phyloP scores from a whole-genome alignment of 2,329 filamentous ascomycete species.

The Ceratocystis colombiana region DNA sequence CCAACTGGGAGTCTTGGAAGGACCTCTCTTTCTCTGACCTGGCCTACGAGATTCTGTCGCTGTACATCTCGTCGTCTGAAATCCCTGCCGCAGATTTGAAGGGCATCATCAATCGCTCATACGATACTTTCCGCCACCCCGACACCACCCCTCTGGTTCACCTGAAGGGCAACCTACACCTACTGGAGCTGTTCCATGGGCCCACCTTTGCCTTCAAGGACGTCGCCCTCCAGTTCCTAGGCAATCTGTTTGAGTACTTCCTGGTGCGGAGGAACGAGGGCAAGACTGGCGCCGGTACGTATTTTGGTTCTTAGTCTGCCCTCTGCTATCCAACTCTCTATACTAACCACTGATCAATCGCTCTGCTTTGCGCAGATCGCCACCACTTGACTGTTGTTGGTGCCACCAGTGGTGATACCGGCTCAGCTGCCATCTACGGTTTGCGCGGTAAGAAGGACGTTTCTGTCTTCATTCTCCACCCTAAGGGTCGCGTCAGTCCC shows the following conservation, averaged over 20 bases:
- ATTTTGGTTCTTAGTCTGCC: background rate
- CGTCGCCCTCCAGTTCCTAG: conserved; percentile 73
- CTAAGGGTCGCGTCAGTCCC: conserved; percentile 79
- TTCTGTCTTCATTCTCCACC: conserved; percentile 88
- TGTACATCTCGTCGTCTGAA: conserved; percentile 76
- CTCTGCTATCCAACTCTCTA: background rate
- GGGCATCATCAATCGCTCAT: conserved; percentile 72
- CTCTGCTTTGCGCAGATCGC: conserved; percentile 40
- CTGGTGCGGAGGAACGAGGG: conserved; percentile 61
- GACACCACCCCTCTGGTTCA: conserved; percentile 71
- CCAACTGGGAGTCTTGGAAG: conserved; percentile 63
- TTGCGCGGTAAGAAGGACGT: conserved; percentile 93
- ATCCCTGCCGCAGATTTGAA: conserved; percentile 73
- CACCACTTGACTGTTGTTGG: conserved; percentile 80
- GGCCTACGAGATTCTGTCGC: conserved; percentile 71
- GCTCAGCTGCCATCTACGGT: conserved; percentile 91
- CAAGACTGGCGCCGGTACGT: conserved; percentile 48
- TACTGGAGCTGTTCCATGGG: conserved; percentile 93
- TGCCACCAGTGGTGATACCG: conserved; percentile 80
- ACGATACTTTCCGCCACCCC: conserved; percentile 73
- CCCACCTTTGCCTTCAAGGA: conserved; percentile 96
- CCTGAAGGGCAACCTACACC: conserved; percentile 68
- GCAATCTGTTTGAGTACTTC: conserved; percentile 93
- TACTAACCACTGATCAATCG: conserved; percentile 27
- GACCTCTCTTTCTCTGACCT: conserved; percentile 70